Evolutionary conservation across 148 eudicot species (phyloP), one percentile per base, ranked within the genome.

Genomic region (Rheum nobile): DNA sequence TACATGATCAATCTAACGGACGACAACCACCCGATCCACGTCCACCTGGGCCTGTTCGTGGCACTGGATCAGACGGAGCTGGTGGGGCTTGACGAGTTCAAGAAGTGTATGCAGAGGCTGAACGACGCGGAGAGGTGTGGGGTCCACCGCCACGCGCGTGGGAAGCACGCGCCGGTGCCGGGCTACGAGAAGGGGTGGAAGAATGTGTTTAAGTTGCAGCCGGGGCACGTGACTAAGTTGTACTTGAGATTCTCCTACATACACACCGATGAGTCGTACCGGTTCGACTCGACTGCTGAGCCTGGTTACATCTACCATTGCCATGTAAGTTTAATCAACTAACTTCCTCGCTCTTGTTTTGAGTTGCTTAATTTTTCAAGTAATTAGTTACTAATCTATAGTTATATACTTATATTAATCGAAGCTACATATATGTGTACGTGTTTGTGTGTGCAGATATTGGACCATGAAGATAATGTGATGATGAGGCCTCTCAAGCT

Each of bases 271-370:
- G 78, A 41, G 1, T 81, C 90, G 2, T 93, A 88, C 42, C 76
- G 83, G 21, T 93, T 93, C 41, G 96, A 93, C 79, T 89, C 90
- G 28, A 87, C 93, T 5, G 84, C 82, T 0, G 90, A 87, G 78
- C 98, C 98, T 32, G 98, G 98, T 65, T 92, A 92, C 35, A 93
- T 82, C 75, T 92, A 90, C 78, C 98, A 92, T 80, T 92, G 98
- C 72, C 98, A 93, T 76, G 98, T 93, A 86, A 80, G 96, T 77
- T 50, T 50, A 2, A 6, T 50, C 42, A 75, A 22, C n/a, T n/a
- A n/a, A n/a, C 47, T 52, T 42, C 17, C 19, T 44, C 39, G 24
- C 4, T 2, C 10, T 54, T 54, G 22, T 48, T 1, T 13, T 48
- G 22, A n/a, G n/a, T n/a, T n/a, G n/a, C n/a, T n/a, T n/a, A n/a